These are phyloP conservation scores for Trametes villosa DNA, from an alignment of 768 basidiomycete species.

Conservation along the genomic window DNA sequence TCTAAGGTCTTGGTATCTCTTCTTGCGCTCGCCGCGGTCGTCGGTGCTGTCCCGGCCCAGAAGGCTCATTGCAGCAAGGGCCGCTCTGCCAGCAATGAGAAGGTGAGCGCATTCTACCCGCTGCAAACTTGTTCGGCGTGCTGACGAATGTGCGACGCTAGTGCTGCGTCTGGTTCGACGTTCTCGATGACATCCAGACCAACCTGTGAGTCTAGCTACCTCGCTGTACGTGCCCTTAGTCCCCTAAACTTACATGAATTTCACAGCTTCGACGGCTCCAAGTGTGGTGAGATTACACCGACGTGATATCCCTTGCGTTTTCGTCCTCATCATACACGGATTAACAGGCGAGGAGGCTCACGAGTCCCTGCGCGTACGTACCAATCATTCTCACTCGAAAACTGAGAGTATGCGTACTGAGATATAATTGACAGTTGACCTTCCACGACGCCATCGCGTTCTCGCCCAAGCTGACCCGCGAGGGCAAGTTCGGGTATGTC, in stretches of 20 bases:
- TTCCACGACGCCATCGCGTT: constrained; percentile 35
- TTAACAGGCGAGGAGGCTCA: constrained; percentile 42
- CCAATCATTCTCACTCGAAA: not conserved
- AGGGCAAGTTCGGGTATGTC: constrained; percentile 20
- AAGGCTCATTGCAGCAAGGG: constrained; percentile 22
- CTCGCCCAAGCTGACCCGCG: constrained; percentile 9
- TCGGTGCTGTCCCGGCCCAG: constrained; percentile 7
- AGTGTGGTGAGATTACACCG: not conserved
- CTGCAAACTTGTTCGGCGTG: not conserved
- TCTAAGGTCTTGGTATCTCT: constrained; percentile 15
- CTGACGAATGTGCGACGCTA: not conserved
- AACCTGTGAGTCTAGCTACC: constrained; percentile 30
- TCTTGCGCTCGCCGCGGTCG: constrained; percentile 8
- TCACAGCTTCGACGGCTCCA: not conserved
- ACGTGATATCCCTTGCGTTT: no score
- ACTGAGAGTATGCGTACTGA: not conserved
- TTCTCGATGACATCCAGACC: constrained; percentile 44
- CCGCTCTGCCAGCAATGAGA: constrained; percentile 10
- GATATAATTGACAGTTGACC: constrained; percentile 4
- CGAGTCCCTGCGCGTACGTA: constrained; percentile 25
- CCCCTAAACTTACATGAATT: not conserved
- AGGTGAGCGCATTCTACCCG: not conserved
- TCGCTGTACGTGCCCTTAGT: not conserved
- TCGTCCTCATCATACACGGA: not conserved
- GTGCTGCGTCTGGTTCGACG: constrained; percentile 35